Evolutionary conservation across 1,284 basidiomycete genomes (phyloP).

Genomic region (Wallemia ichthyophaga): DNA sequence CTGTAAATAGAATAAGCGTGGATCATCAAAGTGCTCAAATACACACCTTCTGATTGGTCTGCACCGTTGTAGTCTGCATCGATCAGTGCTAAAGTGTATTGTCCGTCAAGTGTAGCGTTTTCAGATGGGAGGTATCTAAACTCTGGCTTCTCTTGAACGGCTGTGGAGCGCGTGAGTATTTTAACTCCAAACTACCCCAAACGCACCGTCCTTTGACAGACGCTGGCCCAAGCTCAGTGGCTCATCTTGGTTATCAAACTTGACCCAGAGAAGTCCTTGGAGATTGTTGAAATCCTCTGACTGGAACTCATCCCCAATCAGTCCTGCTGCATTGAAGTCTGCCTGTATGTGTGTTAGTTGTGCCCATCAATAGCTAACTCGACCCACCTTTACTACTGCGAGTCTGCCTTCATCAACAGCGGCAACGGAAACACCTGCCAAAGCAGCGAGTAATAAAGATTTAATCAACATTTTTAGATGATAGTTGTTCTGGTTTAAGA

Average conservation of each 20-base stretch:
- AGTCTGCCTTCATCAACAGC: background rate
- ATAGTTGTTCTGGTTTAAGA: background rate
- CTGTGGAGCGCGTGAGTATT: background rate
- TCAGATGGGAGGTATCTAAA: background rate
- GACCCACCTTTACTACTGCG: background rate
- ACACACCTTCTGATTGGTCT: conserved; percentile 15
- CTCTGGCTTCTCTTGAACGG: background rate
- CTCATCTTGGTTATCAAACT: background rate
- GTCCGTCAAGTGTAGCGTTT: background rate
- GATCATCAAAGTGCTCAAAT: conserved; percentile 13
- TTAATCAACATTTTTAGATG: background rate
- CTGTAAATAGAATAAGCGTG: conserved; percentile 4
- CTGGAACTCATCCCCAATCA: background rate
- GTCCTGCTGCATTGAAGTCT: background rate
- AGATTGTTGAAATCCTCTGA: background rate
- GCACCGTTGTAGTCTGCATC: conserved; percentile 33
- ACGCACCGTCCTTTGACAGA: background rate
- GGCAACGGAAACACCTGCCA: background rate
- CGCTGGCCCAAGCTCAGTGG: background rate
- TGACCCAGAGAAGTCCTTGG: background rate
- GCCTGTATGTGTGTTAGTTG: background rate
- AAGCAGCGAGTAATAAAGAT: background rate
- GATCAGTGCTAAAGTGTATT: conserved; percentile 35
- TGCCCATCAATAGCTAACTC: background rate
- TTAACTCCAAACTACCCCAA: background rate